phyloP scores from a whole-genome alignment of 1,284 basidiomycete species.

The Cryptococcus amylolentus region DNA sequence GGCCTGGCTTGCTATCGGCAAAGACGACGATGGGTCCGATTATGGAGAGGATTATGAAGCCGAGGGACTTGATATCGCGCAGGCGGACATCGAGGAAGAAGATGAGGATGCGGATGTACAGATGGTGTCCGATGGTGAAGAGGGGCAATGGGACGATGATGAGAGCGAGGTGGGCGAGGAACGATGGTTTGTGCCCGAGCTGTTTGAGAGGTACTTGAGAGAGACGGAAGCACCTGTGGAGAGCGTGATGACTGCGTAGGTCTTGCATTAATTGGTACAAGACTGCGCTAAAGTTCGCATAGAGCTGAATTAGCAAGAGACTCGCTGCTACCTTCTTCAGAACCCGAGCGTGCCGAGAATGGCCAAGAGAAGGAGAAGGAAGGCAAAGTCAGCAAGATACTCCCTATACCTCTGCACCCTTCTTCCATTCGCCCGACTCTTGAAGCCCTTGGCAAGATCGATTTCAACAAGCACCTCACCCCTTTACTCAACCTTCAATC shows the following conservation, averaged over 20 bases:
- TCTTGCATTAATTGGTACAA: background rate
- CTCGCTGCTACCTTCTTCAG: background rate
- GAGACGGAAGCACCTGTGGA: constrained; percentile 32
- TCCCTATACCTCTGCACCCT: constrained; percentile 4
- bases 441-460: constrained; percentile 4
- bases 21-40: background rate
- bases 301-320: constrained; percentile 35
- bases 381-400: constrained; percentile 7
- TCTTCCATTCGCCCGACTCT: constrained; percentile 4
- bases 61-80: no score
- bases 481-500: background rate
- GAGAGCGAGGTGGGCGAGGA: background rate
- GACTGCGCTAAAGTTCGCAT: background rate
- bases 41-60: no score
- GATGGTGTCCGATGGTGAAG: background rate
- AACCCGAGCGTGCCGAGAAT: no score
- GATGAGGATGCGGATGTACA: background rate
- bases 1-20: constrained; percentile 25
- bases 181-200: constrained; percentile 7
- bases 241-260: constrained; percentile 34
- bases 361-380: background rate
- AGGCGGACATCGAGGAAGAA: background rate
- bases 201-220: constrained; percentile 21
- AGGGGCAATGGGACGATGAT: background rate
- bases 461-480: constrained; percentile 10